Conservation (phyloP, 1,284 basidiomycete genomes). For the Puccinia novopanici region DNA sequence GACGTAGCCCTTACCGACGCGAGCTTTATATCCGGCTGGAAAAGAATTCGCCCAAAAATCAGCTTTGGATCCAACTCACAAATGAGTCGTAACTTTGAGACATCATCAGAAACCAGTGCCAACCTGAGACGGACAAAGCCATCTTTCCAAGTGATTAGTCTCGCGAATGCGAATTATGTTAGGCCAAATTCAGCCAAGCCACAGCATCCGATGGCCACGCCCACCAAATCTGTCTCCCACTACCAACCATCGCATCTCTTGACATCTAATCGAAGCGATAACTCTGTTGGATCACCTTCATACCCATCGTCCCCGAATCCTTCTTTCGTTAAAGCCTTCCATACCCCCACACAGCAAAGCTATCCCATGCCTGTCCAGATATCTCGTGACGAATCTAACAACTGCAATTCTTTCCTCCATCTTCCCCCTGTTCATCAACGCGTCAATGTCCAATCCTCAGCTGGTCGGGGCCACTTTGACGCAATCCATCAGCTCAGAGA, state of each 20-base stretch:
- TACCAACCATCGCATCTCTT: slow-evolving; percentile 15
- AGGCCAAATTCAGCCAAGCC: slow-evolving; percentile 6
- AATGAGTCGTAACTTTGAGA: slow-evolving; percentile 19
- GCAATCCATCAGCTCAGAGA: slow-evolving; percentile 42
- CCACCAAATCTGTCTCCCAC: neutral
- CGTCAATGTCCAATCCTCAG: neutral
- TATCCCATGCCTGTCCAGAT: slow-evolving; percentile 35
- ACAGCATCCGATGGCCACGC: neutral
- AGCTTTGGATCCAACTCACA: slow-evolving; percentile 9
- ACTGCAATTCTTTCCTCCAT: neutral
- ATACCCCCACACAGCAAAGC: neutral
- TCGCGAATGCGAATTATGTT: slow-evolving; percentile 24
- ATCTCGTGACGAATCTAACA: slow-evolving; percentile 1
- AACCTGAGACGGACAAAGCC: slow-evolving; percentile 8
- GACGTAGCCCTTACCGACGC: neutral
- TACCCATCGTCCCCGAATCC: neutral
- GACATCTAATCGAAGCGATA: neutral
- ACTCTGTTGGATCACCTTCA: neutral
- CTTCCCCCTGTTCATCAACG: neutral
- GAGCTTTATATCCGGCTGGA: slow-evolving; percentile 15
- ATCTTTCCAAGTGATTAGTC: slow-evolving; percentile 32
- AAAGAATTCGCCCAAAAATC: slow-evolving; percentile 2
- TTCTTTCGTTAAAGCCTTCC: neutral
- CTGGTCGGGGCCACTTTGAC: slow-evolving; percentile 28
- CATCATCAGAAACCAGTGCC: slow-evolving; percentile 22